Evolutionary conservation across 2,329 filamentous ascomycete genomes (phyloP).

Genomic region (Exutisphaerella laricina): DNA sequence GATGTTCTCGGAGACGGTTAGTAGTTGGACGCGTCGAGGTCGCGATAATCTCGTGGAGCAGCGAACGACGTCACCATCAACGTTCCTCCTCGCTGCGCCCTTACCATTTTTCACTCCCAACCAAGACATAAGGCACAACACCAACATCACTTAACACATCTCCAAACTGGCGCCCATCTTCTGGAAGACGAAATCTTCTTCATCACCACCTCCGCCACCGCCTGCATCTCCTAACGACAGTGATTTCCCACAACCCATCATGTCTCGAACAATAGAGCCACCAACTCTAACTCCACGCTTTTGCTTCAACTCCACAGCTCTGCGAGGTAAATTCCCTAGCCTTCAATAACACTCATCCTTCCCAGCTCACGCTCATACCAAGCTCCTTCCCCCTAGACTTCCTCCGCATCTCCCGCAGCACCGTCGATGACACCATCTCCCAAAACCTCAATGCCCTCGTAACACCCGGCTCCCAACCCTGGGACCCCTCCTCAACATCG

Average conservation of each 20-base stretch:
- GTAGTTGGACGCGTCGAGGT: too few relatives aligned
- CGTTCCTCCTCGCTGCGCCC: too few relatives aligned
- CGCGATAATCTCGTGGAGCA: too few relatives aligned
- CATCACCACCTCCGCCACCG: conserved; percentile 9
- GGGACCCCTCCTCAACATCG: conserved; percentile 74
- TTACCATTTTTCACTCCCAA: too few relatives aligned
- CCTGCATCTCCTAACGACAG: not conserved
- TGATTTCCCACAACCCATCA: conserved; percentile 20
- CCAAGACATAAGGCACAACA: too few relatives aligned
- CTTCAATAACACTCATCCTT: conserved; percentile 1
- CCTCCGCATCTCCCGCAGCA: conserved; percentile 72
- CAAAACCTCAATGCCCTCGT: conserved; percentile 88
- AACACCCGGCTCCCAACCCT: conserved; percentile 65
- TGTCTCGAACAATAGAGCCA: conserved; percentile 39
- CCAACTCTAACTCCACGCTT: conserved; percentile 45
- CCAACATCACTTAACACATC: too few relatives aligned
- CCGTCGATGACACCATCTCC: conserved; percentile 87
- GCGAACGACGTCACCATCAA: too few relatives aligned
- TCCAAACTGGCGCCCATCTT: conserved; percentile 28
- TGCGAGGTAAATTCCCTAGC: conserved; percentile 39
- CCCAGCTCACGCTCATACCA: conserved; percentile 31
- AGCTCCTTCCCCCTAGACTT: conserved; percentile 60
- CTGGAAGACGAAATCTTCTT: conserved; percentile 25
- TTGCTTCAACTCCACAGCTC: conserved; percentile 48
- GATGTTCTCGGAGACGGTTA: too few relatives aligned